Percentiles rank a stretch among this genome's conserved stretches.
Evolutionary conservation across 2,329 filamentous ascomycete species (phyloP).

Genomic region (Blastomyces parvus): DNA sequence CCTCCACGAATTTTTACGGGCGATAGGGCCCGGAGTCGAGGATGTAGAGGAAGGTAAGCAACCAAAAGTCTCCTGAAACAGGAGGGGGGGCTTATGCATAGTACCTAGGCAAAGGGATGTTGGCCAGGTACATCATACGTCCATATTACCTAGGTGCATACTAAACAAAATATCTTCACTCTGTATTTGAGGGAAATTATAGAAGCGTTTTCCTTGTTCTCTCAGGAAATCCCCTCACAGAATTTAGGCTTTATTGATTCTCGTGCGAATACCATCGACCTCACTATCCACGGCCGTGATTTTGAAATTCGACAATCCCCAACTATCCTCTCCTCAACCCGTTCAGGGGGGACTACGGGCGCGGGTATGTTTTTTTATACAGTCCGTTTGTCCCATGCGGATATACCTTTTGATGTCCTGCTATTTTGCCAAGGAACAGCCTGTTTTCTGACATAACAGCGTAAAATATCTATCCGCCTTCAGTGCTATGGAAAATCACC

Average conservation of each 20-base stretch:
- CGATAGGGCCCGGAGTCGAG: slow-evolving; percentile 20
- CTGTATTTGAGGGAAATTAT: slow-evolving; percentile 9
- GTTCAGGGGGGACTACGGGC: slow-evolving; percentile 63
- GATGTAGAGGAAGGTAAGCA: slow-evolving; percentile 49
- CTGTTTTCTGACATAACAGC: slow-evolving; percentile 11
- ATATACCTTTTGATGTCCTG: neutral
- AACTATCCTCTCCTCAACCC: slow-evolving; percentile 64
- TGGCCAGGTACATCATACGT: neutral
- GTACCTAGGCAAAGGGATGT: too few species aligned
- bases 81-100: neutral
- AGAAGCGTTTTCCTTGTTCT: slow-evolving; percentile 88
- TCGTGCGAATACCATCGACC: slow-evolving; percentile 53
- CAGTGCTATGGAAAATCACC: slow-evolving; percentile 86
- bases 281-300: slow-evolving; percentile 60
- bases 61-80: neutral
- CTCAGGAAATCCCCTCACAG: slow-evolving; percentile 60
- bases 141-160: neutral
- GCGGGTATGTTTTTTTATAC: slow-evolving; percentile 42
- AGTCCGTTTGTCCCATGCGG: neutral
- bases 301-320: slow-evolving; percentile 76
- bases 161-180: neutral
- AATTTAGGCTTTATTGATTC: slow-evolving; percentile 80
- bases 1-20: slow-evolving; percentile 18
- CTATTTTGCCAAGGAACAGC: neutral
- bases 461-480: slow-evolving; percentile 4